These are phyloP conservation scores for Spergularia marina DNA, from an alignment of 148 eudicot species.

Conservation along the genomic window DNA sequence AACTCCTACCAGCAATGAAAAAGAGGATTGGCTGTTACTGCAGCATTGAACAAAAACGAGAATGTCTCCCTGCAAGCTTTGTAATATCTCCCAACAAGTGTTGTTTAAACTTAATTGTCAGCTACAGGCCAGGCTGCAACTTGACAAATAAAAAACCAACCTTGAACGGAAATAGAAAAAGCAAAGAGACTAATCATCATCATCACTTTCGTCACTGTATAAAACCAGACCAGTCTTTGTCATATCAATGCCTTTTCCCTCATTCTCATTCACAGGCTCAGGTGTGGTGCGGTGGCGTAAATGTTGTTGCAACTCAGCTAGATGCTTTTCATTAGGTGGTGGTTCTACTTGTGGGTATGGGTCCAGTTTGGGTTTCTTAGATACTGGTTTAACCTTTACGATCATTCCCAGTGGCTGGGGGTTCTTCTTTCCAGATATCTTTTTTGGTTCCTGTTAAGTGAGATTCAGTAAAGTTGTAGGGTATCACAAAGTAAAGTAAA, in stretches of 20 bases:
- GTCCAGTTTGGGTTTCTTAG: conserved; percentile 72
- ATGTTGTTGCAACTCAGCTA: conserved; percentile 21
- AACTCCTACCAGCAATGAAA: too few species aligned
- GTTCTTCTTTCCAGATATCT: conserved; percentile 43
- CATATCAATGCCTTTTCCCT: conserved; percentile 10
- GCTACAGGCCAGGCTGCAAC: too few species aligned
- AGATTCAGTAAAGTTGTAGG: not conserved
- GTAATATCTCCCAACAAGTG: too few species aligned
- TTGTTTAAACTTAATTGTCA: too few species aligned
- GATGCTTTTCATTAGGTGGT: conserved; percentile 19
- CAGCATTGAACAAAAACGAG: too few species aligned
- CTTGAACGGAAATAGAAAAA: not conserved
- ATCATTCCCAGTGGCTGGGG: conserved; percentile 49
- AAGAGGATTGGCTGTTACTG: too few species aligned
- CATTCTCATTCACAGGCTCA: conserved; percentile 14
- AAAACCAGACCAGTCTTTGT: conserved; percentile 60
- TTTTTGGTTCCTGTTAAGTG: conserved; percentile 42
- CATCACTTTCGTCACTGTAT: conserved; percentile 81
- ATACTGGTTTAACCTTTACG: conserved; percentile 68
- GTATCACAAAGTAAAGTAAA: too few species aligned
- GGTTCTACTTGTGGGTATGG: conserved; percentile 24
- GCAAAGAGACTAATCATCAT: conserved; percentile 47
- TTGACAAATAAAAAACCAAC: not conserved
- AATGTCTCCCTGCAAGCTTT: too few species aligned
- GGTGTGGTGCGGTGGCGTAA: too few species aligned